A percentile compares a stretch with the other conserved stretches of the same genome.
phyloP scores from a whole-genome alignment of 2,329 filamentous ascomycete genomes.

The Colletotrichum nymphaeae region DNA sequence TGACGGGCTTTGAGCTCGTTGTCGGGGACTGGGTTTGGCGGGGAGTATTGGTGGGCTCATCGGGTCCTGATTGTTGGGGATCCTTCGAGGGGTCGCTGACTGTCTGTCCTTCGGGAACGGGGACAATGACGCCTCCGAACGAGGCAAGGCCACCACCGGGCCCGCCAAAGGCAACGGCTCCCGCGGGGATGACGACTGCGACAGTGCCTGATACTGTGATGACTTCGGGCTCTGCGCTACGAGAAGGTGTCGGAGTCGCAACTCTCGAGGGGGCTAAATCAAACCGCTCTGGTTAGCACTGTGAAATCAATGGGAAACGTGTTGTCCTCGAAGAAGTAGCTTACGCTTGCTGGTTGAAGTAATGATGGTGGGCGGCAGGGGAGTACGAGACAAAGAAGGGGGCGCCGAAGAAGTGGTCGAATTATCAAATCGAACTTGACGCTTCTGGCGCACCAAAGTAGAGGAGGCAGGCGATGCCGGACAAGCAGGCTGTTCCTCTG shows the following conservation, averaged over 20 bases:
- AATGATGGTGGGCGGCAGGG: not conserved
- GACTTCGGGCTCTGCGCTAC: not conserved
- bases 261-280: not conserved
- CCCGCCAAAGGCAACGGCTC: slow-evolving; percentile 6
- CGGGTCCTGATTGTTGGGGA: not conserved
- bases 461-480: not conserved
- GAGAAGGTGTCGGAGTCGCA: not conserved
- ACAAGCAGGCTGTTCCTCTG: not conserved
- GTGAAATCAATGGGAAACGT: too few species aligned
- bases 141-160: not conserved
- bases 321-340: not conserved
- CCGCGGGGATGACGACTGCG: not conserved
- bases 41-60: not conserved
- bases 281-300: not conserved
- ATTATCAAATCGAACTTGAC: not conserved
- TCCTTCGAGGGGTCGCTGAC: slow-evolving; percentile 7
- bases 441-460: not conserved
- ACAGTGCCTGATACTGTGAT: not conserved
- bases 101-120: slow-evolving; percentile 10
- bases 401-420: not conserved
- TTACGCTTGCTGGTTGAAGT: not conserved
- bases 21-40: not conserved
- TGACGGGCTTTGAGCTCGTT: slow-evolving; percentile 1
- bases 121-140: slow-evolving; percentile 9
- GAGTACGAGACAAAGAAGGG: not conserved